Evolutionary conservation across 1,284 basidiomycete species (phyloP), one percentile per base, ranked within the genome.

Genomic region (Pseudozyma sp.): DNA sequence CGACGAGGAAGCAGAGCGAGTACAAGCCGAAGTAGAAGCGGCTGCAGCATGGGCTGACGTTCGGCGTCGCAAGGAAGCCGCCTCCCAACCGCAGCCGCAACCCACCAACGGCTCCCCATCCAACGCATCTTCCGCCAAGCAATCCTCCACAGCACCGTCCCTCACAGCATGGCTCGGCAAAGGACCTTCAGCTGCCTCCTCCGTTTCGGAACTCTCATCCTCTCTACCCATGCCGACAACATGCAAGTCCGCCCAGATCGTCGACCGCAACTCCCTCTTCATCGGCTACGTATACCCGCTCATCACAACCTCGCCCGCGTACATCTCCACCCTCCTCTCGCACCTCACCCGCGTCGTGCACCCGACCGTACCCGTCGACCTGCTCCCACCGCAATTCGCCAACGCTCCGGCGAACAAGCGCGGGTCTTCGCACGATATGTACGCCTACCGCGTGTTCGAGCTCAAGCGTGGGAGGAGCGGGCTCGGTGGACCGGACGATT

Each of bases 251-350:
- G 80, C 82, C 0, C 77, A 72, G 44, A 72, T 84, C 42, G 66
- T 72, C 47, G 82, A 84, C 56, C 79, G 82, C 46, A 66, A 66
- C 64, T 80, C 78, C 7, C 77, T 82, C 35, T 84, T 84, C 60
- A 60, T 83, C 52, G 81, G 76, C 50, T 83, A 78, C 51, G 81
- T 80, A 35, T 83, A 81, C 39, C 77, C 81, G 4, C 54, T 84
- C 34, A 63, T 56, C 9, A 75, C 66, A 11, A 31, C 64, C 2
- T 67, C 72, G 1, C 30, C 72, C 19, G 63, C 67, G 6, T 57
- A 66, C 44, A 64, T 81, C 19, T 44, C 71, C 3, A 48, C 74
- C 10, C 53, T 77, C 17, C 73, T 84, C 8, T 73, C 70, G 14
- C 79, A 84, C 46, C 74, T 84, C 17, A 65, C 69, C 4, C 68